A percentile compares a stretch with the other conserved stretches of the same genome.
phyloP scores from a whole-genome alignment of 2,329 filamentous ascomycete species.

The Hymenoscyphus linearis region DNA sequence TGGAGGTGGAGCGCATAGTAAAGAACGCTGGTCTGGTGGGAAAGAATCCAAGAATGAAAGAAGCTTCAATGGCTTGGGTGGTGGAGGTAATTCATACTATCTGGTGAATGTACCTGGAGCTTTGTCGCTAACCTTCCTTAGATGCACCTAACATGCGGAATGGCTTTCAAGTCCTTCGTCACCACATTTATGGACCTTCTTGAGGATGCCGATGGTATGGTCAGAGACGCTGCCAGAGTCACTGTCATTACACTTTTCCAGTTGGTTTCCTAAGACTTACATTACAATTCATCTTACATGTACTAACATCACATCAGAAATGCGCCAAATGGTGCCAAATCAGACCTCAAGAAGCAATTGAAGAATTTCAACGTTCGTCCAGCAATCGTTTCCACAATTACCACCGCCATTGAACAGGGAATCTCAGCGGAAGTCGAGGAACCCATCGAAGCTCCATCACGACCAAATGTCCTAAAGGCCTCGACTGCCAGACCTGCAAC shows the following conservation, averaged over 20 bases:
- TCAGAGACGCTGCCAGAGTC: slow-evolving; percentile 77
- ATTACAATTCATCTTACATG: not conserved
- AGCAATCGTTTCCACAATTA: slow-evolving; percentile 76
- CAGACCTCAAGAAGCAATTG: slow-evolving; percentile 82
- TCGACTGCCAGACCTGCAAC: slow-evolving; percentile 47
- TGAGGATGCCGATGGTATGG: slow-evolving; percentile 83
- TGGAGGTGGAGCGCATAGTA: slow-evolving; percentile 75
- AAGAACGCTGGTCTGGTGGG: slow-evolving; percentile 73
- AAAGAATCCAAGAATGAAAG: slow-evolving; percentile 79
- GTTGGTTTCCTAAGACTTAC: slow-evolving; percentile 39
- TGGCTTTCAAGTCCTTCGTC: slow-evolving; percentile 81
- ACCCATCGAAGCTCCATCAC: slow-evolving; percentile 25
- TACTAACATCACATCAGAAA: slow-evolving; percentile 42
- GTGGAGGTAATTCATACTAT: slow-evolving; percentile 50
- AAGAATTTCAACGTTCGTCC: slow-evolving; percentile 80
- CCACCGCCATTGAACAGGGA: slow-evolving; percentile 57
- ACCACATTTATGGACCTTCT: slow-evolving; percentile 77
- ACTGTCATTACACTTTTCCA: slow-evolving; percentile 83
- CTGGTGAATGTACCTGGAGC: not conserved
- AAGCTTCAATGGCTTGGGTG: slow-evolving; percentile 80
- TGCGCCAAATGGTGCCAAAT: slow-evolving; percentile 77
- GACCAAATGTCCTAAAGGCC: slow-evolving; percentile 41
- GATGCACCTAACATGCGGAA: slow-evolving; percentile 75
- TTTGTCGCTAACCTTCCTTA: slow-evolving; percentile 31
- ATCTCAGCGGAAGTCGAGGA: slow-evolving; percentile 25